Conservation (phyloP, 2,329 filamentous ascomycete genomes). For the Anthostomella pinea region DNA sequence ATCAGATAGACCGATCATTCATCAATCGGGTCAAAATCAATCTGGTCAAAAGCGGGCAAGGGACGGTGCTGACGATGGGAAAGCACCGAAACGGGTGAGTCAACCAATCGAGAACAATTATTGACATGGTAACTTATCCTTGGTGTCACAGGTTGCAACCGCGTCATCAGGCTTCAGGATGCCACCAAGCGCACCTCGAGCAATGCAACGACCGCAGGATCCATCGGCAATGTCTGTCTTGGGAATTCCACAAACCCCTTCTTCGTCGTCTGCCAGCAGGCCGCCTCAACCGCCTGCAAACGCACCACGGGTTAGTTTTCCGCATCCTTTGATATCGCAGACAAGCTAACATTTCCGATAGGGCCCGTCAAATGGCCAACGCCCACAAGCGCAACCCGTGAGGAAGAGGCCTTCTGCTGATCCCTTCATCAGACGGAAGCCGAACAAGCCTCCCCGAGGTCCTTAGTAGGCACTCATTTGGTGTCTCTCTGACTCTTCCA, state of each 20-base stretch:
- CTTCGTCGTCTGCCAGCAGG: slow-evolving; percentile 8
- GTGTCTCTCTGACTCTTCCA: no score
- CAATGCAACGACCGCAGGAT: slow-evolving; percentile 27
- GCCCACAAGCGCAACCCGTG: slow-evolving; percentile 14
- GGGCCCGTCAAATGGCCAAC: slow-evolving; percentile 20
- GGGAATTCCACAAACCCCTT: slow-evolving; percentile 17
- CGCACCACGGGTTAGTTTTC: slow-evolving; percentile 21
- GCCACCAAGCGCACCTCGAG: slow-evolving; percentile 26
- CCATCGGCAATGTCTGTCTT: slow-evolving; percentile 31
- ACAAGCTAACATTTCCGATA: slow-evolving; percentile 16
- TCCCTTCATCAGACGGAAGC: slow-evolving; percentile 29
- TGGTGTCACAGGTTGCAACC: slow-evolving; percentile 19
- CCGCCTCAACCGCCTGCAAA: slow-evolving; percentile 13
- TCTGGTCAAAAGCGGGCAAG: slow-evolving; percentile 28
- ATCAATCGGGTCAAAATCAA: slow-evolving; percentile 28
- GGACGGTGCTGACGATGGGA: slow-evolving; percentile 22
- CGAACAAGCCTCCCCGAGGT: slow-evolving; percentile 25
- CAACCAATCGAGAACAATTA: background rate
- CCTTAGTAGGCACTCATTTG: no score
- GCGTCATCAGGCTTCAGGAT: slow-evolving; percentile 14
- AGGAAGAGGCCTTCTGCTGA: slow-evolving; percentile 17
- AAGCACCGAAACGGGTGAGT: slow-evolving; percentile 28
- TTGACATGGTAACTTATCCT: background rate
- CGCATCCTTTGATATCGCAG: background rate
- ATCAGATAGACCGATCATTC: slow-evolving; percentile 31